Conservation (phyloP, 73 alveolate species). For the Stentor coeruleus region DNA sequence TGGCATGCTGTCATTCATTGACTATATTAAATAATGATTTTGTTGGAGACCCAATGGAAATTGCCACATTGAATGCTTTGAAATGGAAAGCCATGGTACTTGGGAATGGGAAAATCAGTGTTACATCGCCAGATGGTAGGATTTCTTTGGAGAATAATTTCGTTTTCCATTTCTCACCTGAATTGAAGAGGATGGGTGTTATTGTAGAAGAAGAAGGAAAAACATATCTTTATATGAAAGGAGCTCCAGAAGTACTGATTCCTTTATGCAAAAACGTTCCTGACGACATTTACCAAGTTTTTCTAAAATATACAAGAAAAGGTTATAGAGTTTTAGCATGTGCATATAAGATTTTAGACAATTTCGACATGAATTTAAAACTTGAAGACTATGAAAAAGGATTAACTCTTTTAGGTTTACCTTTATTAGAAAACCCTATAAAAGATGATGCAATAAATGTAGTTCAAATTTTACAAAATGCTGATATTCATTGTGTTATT, state of each 20-base stretch:
- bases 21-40: slow-evolving; percentile 76
- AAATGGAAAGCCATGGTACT: slow-evolving; percentile 77
- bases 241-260: slow-evolving; percentile 78
- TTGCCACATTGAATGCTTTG: slow-evolving; percentile 90
- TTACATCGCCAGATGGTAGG: neutral
- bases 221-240: slow-evolving; percentile 47
- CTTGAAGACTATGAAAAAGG: slow-evolving; percentile 73
- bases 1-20: slow-evolving; percentile 91
- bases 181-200: slow-evolving; percentile 83
- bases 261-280: slow-evolving; percentile 65
- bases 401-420: slow-evolving; percentile 82
- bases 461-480: slow-evolving; percentile 32
- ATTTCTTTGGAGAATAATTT: slow-evolving; percentile 53
- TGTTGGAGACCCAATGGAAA: slow-evolving; percentile 96
- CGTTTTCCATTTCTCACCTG: slow-evolving; percentile 80
- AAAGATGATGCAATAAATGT: slow-evolving; percentile 55
- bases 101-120: slow-evolving; percentile 29
- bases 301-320: slow-evolving; percentile 58
- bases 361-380: neutral
- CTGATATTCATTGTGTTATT: slow-evolving; percentile 49
- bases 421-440: slow-evolving; percentile 80
- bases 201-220: slow-evolving; percentile 43
- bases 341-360: slow-evolving; percentile 41
- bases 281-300: slow-evolving; percentile 45
- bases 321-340: slow-evolving; percentile 83